Evolutionary conservation across 2,329 filamentous ascomycete genomes (phyloP).

Genomic region (Metarhizium album): DNA sequence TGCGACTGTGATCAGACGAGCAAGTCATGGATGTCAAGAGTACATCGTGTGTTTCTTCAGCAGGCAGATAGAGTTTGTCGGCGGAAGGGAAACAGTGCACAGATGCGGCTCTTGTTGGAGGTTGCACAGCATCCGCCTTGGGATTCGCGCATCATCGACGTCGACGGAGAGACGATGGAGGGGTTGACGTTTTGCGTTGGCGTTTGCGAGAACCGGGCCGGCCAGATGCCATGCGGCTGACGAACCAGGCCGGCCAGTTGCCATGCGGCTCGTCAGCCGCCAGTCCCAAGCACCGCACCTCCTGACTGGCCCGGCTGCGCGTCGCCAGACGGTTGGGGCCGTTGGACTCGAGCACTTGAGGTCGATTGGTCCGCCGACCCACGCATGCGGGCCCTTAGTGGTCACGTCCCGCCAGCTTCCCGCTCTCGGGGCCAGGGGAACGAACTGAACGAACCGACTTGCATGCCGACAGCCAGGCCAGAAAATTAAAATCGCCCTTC

Average conservation of each 20-base stretch:
- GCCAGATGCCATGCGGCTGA: too few relatives aligned
- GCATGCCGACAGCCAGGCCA: too few relatives aligned
- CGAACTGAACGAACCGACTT: not conserved
- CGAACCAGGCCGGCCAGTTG: too few relatives aligned
- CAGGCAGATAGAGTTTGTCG: not conserved
- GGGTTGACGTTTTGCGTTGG: too few relatives aligned
- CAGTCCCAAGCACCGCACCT: too few relatives aligned
- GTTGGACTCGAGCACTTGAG: too few relatives aligned
- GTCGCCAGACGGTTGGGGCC: too few relatives aligned
- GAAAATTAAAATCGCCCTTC: too few relatives aligned
- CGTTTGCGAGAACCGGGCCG: too few relatives aligned
- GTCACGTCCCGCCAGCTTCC: not conserved
- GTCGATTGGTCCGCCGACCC: conserved; percentile 5
- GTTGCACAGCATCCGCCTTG: not conserved
- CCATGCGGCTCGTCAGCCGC: too few relatives aligned
- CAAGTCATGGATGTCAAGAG: not conserved
- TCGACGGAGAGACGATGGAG: not conserved
- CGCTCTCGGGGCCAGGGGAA: not conserved
- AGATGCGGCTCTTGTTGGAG: not conserved
- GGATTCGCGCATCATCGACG: not conserved
- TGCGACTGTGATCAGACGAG: not conserved
- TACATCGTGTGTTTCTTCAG: not conserved
- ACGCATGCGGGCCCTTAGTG: conserved; percentile 1
- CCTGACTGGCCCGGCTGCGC: not conserved
- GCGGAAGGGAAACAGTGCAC: not conserved